Evolutionary conservation across 345 rosid genomes (phyloP), one percentile per base, ranked within the genome.

Genomic region (Populus tremula): DNA sequence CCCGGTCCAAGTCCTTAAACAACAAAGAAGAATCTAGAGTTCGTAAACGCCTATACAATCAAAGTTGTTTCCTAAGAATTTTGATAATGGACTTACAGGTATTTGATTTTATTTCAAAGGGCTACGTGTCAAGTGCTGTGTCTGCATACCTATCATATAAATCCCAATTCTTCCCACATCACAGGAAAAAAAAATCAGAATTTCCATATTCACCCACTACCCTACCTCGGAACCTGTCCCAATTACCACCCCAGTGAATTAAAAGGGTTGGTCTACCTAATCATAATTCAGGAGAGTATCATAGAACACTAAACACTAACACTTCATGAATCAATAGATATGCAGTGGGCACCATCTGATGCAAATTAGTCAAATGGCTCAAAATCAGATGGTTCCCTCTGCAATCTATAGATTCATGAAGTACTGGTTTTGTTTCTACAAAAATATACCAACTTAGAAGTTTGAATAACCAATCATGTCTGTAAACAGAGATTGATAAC

Each of bases 401-500:
- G 16, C 64, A 59, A 68, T 71, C 66, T 29, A 31, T 59, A 43
- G 39, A 72, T 65, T 36, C 45, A 35, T 25, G 18, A 29, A 59
- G 9, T 54, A 62, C 59, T 21, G 5, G 50, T 64, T 25, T 12
- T 64, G 75, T 67, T 61, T 36, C 62, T 74, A 6, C 45, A 45
- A 68, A 62, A 84, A 69, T 35, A 45, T 77, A 71, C 68, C 35
- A 72, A 35, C 36, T 21, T 17, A 63, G 56, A 77, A 71, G 47
- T 20, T 10, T 50, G 66, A 65, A 74, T 23, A 74, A 41, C 23
- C 65, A 39, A 54, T 56, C 63, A 59, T 59, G 23, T 41, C 69
- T 23, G 41, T 23, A 75, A 67, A 71, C 33, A 50, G 27, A 74
- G 21, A 73, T 47, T 53, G 54, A 78, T 10, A 43, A 79, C 99